Conservation (phyloP, 1,284 basidiomycete species). For the Ustilago sp. region DNA sequence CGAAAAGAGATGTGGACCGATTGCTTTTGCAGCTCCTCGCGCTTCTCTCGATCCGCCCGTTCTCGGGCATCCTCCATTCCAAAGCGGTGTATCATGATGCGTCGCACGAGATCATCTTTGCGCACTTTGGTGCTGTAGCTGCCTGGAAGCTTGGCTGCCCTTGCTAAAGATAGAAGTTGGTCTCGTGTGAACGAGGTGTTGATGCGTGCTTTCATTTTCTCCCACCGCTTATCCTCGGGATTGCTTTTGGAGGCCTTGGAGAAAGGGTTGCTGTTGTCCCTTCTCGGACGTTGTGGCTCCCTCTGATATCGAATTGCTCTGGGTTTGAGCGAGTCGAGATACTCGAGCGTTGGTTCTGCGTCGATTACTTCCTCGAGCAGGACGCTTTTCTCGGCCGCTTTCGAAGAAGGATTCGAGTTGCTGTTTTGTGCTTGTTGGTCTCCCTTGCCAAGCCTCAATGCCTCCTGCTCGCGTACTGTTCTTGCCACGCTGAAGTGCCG, state of each 20-base stretch:
- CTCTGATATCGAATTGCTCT: background rate
- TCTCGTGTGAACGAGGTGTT: conserved; percentile 46
- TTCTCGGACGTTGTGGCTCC: conserved; percentile 6
- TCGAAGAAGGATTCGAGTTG: background rate
- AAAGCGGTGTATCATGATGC: conserved; percentile 48
- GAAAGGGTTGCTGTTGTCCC: conserved; percentile 25
- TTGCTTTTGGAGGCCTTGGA: conserved; percentile 18
- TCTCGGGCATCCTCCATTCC: conserved; percentile 43
- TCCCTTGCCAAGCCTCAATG: background rate
- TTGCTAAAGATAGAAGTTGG: conserved; percentile 30
- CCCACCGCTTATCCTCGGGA: conserved; percentile 44
- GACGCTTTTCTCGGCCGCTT: conserved; percentile 3
- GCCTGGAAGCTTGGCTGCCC: conserved; percentile 36
- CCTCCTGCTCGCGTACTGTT: background rate
- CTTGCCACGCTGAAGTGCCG: conserved; percentile 17
- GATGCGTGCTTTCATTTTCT: conserved; percentile 33
- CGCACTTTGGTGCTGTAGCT: conserved; percentile 23
- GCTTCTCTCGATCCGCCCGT: conserved; percentile 25
- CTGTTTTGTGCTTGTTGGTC: background rate
- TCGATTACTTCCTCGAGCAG: conserved; percentile 31
- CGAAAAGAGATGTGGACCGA: conserved; percentile 28
- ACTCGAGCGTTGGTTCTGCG: conserved; percentile 40
- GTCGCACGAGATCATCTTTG: conserved; percentile 38
- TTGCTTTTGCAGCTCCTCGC: conserved; percentile 32
- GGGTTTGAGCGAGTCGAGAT: conserved; percentile 49